Evolutionary conservation across 768 basidiomycete genomes (phyloP).

Genomic region (Kwoniella sp.): DNA sequence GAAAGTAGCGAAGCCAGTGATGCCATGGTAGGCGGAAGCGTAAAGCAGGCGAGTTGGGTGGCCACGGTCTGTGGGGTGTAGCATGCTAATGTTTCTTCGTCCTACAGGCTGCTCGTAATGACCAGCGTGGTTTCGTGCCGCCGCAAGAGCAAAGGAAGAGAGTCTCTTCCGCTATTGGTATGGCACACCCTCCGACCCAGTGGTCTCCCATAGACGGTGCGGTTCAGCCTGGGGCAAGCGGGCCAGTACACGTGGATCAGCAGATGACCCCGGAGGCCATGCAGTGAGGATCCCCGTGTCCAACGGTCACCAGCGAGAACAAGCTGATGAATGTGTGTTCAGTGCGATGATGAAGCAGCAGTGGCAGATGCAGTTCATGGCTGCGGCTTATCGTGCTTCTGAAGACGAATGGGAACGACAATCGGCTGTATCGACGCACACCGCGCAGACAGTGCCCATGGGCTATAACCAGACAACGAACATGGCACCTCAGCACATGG

Average conservation of each 20-base stretch:
- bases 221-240: no score
- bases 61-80: no score
- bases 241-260: no score
- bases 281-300: conserved; percentile 3
- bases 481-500: no score
- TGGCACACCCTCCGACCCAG: neutral
- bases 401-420: conserved; percentile 44
- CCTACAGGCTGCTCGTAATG: neutral
- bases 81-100: no score
- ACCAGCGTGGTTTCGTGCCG: neutral
- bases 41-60: conserved; percentile 1
- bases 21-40: neutral
- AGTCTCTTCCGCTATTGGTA: conserved; percentile 3
- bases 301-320: neutral
- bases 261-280: conserved; percentile 14
- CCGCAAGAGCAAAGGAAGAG: neutral
- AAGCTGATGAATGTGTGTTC: neutral
- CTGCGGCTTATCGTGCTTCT: conserved; percentile 36
- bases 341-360: conserved; percentile 39
- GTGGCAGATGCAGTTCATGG: conserved; percentile 42
- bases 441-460: conserved; percentile 11
- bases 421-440: conserved; percentile 9
- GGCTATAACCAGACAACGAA: neutral
- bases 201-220: no score
- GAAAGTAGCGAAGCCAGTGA: neutral